Evolutionary conservation across 2,329 filamentous ascomycete species (phyloP).

Genomic region (Cyclaneusma minus): DNA sequence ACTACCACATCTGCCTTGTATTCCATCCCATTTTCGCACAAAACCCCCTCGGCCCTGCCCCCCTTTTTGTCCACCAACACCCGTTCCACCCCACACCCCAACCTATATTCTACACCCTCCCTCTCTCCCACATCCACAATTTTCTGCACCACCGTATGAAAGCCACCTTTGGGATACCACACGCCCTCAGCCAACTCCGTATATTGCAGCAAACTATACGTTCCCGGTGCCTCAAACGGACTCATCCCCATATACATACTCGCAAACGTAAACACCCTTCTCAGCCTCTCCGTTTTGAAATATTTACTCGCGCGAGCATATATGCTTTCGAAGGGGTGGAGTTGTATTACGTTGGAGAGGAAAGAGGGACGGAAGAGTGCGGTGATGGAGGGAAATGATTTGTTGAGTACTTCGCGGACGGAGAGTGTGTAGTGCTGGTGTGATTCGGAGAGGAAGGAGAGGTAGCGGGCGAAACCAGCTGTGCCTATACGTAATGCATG

Average conservation of each 20-base stretch:
- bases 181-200: constrained; percentile 64
- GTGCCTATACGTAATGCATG: too few relatives aligned
- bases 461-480: constrained; percentile 54
- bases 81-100: constrained; percentile 39
- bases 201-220: constrained; percentile 60
- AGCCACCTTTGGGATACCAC: constrained; percentile 59
- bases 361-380: constrained; percentile 44
- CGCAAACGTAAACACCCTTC: constrained; percentile 60
- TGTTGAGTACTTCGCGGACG: constrained; percentile 46
- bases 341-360: constrained; percentile 35
- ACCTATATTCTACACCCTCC: constrained; percentile 44
- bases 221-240: constrained; percentile 60
- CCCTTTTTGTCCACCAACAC: constrained; percentile 38
- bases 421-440: constrained; percentile 57
- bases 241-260: constrained; percentile 79
- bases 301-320: constrained; percentile 50
- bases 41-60: constrained; percentile 39
- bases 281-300: constrained; percentile 52
- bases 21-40: constrained; percentile 39
- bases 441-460: constrained; percentile 49
- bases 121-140: constrained; percentile 47
- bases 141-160: constrained; percentile 48
- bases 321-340: constrained; percentile 60
- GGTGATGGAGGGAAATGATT: constrained; percentile 47
- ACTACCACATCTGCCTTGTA: constrained; percentile 50